Conservation (phyloP, 768 basidiomycete genomes). For the Lyophyllum shimeji region DNA sequence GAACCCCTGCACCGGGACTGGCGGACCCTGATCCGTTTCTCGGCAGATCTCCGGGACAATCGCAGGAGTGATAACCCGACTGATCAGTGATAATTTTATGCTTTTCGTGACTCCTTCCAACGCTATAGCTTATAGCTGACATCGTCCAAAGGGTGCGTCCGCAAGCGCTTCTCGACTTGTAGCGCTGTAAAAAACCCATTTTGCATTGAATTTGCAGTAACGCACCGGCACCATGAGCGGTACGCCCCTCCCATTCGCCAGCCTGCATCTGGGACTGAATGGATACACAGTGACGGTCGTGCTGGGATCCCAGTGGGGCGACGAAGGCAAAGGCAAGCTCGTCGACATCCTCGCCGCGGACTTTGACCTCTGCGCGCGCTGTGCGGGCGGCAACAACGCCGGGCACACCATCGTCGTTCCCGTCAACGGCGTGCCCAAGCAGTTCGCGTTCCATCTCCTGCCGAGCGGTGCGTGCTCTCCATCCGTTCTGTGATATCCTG, state of each 20-base stretch:
- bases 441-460: conserved; percentile 93
- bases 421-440: conserved; percentile 68
- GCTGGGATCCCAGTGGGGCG: conserved; percentile 89
- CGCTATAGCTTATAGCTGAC: not conserved
- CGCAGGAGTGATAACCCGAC: not conserved
- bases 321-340: conserved; percentile 94
- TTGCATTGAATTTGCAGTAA: no score
- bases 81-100: not conserved
- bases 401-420: conserved; percentile 96
- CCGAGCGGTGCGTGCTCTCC: conserved; percentile 67
- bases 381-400: conserved; percentile 98
- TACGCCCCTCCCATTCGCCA: not conserved
- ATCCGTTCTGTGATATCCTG: not conserved
- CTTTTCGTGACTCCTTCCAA: not conserved
- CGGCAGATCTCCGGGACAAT: not conserved
- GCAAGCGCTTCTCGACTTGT: no score
- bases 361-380: conserved; percentile 90
- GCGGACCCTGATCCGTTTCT: not conserved
- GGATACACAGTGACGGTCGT: conserved; percentile 63
- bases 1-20: not conserved
- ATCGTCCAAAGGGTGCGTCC: no score
- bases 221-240: conserved; percentile 6
- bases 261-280: no score
- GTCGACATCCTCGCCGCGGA: conserved; percentile 94
- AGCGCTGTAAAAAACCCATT: not conserved